phyloP scores from a whole-genome alignment of 1,139 yeast genomes.

The Kodamaea sp. region DNA sequence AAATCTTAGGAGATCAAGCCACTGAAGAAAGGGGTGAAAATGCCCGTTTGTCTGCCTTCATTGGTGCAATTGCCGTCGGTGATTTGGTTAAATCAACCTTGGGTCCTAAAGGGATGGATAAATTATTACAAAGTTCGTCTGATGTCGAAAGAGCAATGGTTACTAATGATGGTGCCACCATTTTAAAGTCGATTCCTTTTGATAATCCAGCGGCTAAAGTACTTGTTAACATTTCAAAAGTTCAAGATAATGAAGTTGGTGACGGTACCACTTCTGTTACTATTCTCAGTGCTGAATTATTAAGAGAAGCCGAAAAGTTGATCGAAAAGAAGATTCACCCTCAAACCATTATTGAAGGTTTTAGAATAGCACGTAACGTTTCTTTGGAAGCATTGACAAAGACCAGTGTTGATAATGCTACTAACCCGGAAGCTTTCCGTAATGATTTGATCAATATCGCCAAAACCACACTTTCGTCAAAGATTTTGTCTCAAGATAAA shows the following conservation, averaged over 20 bases:
- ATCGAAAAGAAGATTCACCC: conserved; percentile 95
- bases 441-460: conserved; percentile 83
- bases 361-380: conserved; percentile 78
- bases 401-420: conserved; percentile 72
- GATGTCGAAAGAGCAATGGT: conserved; percentile 70
- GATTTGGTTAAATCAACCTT: conserved; percentile 92
- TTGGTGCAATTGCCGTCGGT: conserved; percentile 98
- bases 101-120: conserved; percentile 99
- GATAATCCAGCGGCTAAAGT: conserved; percentile 99
- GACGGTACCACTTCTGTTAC: conserved; percentile 99
- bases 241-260: conserved; percentile 98
- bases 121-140: conserved; percentile 82
- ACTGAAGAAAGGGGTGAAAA: conserved; percentile 97
- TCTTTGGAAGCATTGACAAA: conserved; percentile 78
- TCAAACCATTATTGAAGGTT: conserved; percentile 95
- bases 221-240: conserved; percentile 90
- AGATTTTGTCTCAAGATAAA: conserved; percentile 91
- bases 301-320: conserved; percentile 92
- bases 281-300: conserved; percentile 79
- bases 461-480: conserved; percentile 88
- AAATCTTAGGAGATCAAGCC: conserved; percentile 95
- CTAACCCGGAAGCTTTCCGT: conserved; percentile 60
- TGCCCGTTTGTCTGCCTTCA: conserved; percentile 95
- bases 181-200: conserved; percentile 86
- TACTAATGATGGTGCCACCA: conserved; percentile 98